Conservation (phyloP, 2,329 filamentous ascomycete species). For the Paecilomyces niveus region DNA sequence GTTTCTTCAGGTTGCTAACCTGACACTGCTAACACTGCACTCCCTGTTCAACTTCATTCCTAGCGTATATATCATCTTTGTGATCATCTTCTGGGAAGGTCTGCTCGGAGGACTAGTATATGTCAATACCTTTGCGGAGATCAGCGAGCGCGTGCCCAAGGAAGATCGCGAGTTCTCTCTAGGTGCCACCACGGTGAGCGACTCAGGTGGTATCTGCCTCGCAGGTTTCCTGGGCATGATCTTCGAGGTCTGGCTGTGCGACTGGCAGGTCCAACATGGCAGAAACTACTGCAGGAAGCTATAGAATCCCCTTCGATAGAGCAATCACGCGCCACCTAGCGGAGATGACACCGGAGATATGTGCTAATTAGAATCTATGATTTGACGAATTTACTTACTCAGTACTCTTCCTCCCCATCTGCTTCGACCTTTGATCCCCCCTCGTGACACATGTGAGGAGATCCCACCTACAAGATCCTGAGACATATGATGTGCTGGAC, state of each 20-base stretch:
- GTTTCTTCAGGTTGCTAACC: conserved; percentile 72
- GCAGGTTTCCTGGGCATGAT: conserved; percentile 78
- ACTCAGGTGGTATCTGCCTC: conserved; percentile 82
- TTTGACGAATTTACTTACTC: not conserved
- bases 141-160: conserved; percentile 70
- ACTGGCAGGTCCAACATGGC: conserved; percentile 76
- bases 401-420: not conserved
- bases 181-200: conserved; percentile 82
- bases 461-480: not conserved
- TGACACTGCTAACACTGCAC: conserved; percentile 66
- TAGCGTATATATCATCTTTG: conserved; percentile 76
- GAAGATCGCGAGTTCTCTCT: conserved; percentile 86
- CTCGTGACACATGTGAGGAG: not conserved
- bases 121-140: conserved; percentile 92
- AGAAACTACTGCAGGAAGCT: conserved; percentile 61
- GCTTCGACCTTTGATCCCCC: not conserved
- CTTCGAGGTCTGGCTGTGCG: conserved; percentile 74
- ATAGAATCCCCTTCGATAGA: conserved; percentile 12
- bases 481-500: not conserved
- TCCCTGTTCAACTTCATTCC: conserved; percentile 76
- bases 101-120: conserved; percentile 87
- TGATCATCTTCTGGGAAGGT: conserved; percentile 89
- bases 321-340: not conserved
- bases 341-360: not conserved
- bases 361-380: not conserved